Evolutionary conservation across 495 filamentous ascomycete species (phyloP).

Genomic region (Penicillium tannophilum): DNA sequence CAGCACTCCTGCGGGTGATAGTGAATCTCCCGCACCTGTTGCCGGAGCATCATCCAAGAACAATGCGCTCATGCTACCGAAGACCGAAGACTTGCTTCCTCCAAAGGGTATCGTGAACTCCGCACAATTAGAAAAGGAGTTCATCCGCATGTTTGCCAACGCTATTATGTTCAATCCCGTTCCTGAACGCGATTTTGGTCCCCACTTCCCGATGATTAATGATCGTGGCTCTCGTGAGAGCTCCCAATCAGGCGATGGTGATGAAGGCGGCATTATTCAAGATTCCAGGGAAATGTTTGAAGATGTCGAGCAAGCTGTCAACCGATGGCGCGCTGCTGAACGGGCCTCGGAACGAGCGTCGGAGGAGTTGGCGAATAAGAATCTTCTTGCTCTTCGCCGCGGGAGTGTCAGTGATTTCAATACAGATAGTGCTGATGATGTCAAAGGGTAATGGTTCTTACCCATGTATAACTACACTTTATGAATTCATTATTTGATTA

Average conservation of each 20-base stretch:
- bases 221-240: slow-evolving; percentile 42
- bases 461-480: slow-evolving; percentile 7
- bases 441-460: slow-evolving; percentile 31
- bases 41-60: slow-evolving; percentile 38
- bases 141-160: slow-evolving; percentile 98
- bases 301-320: slow-evolving; percentile 67
- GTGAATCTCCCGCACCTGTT: slow-evolving; percentile 43
- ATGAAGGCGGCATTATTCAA: slow-evolving; percentile 80
- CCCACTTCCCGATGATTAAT: slow-evolving; percentile 53
- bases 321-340: slow-evolving; percentile 62
- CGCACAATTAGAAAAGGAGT: slow-evolving; percentile 89
- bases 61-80: slow-evolving; percentile 57
- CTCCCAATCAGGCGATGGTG: slow-evolving; percentile 47
- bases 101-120: slow-evolving; percentile 92
- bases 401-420: slow-evolving; percentile 47
- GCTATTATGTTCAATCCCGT: slow-evolving; percentile 96
- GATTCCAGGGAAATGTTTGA: slow-evolving; percentile 82
- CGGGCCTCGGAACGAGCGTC: slow-evolving; percentile 50
- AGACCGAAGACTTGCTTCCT: slow-evolving; percentile 73
- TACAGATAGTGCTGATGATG: slow-evolving; percentile 45
- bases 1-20: slow-evolving; percentile 49
- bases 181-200: slow-evolving; percentile 67
- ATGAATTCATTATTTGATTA: slow-evolving; percentile 5
- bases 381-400: slow-evolving; percentile 43
- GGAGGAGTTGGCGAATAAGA: slow-evolving; percentile 47